Percentiles rank a stretch among this genome's conserved stretches.
These are phyloP conservation scores for Ceratocystis ficicola DNA, from an alignment of 2,329 filamentous ascomycete species.

Conservation along the genomic window DNA sequence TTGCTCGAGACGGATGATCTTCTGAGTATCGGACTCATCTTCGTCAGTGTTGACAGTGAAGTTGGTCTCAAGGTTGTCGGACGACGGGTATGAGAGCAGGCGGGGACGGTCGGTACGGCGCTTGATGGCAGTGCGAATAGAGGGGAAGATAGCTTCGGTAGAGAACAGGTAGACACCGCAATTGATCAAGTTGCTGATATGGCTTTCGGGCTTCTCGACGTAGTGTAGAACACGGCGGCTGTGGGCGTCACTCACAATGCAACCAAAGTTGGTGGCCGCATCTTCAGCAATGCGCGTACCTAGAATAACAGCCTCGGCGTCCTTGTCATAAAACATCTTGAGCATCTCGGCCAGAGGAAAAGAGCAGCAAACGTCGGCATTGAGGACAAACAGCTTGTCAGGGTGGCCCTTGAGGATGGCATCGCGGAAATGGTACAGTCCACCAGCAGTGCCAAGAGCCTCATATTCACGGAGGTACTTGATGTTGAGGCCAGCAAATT, in stretches of 20 bases:
- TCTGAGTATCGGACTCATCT: slow-evolving; percentile 65
- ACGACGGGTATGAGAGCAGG: slow-evolving; percentile 87
- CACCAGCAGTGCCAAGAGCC: slow-evolving; percentile 86
- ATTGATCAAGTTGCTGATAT: slow-evolving; percentile 98
- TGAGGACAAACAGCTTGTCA: slow-evolving; percentile 92
- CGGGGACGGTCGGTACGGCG: slow-evolving; percentile 83
- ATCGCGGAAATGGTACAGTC: slow-evolving; percentile 98
- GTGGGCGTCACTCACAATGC: slow-evolving; percentile 88
- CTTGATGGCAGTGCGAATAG: slow-evolving; percentile 89
- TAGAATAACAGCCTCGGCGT: slow-evolving; percentile 91
- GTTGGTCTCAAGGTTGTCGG: slow-evolving; percentile 72
- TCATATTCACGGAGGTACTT: slow-evolving; percentile 97
- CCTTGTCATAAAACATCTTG: slow-evolving; percentile 81
- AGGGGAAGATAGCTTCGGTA: slow-evolving; percentile 91
- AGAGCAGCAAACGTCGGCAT: slow-evolving; percentile 96
- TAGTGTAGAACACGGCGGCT: slow-evolving; percentile 95
- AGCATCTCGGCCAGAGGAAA: slow-evolving; percentile 96
- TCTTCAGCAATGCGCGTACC: slow-evolving; percentile 86
- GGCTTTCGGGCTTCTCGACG: slow-evolving; percentile 95
- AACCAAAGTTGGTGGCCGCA: slow-evolving; percentile 89
- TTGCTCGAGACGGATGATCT: slow-evolving; percentile 89
- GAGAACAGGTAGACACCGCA: slow-evolving; percentile 97
- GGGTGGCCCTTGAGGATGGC: slow-evolving; percentile 92
- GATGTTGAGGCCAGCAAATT: slow-evolving; percentile 79
- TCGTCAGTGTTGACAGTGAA: slow-evolving; percentile 49